Evolutionary conservation across 192 early-diverging fungal genomes (phyloP), one percentile per base, ranked within the genome.

Genomic region (Spizellomyces sp.): DNA sequence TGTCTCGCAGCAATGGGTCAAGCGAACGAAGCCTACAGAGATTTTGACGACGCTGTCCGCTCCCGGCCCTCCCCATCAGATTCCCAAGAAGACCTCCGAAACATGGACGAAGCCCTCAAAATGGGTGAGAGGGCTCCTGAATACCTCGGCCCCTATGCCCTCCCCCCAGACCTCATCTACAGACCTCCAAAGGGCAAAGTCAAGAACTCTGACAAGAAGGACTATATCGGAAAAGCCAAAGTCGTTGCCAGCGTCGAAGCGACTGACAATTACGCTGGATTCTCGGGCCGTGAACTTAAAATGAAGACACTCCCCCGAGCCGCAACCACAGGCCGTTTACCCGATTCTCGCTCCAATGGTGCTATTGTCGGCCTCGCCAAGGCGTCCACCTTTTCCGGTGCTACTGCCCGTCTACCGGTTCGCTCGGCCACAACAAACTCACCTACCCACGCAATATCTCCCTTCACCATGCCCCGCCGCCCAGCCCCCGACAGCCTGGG

Each of bases 161-260:
- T 98, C 41, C 92, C 95, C 43, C 83, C 85, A 58, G 86, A 88
- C 36, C 81, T 90, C 9, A 79, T 96, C 19, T 99, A 92, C 82
- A 79, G 91, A 58, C 97, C 97, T 44, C 86, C 89, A 21, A 89
- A 89, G 54, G 87, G 86, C 64, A 94, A 92, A 75, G 83, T 99
- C 59, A 93, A 94, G 80, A 94, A 93, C 75, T 81, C 87, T 6
- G 84, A 88, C 59, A 90, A 90, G 77, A 88, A 90, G 57, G 89
- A 92, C 62, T 93, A 91, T 67, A 69, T 93, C 58, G 93, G 91
- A 17, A 89, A 84, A 45, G 83, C 90, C 64, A 93, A 91, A 74
- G 92, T 98, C 64, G 90, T 97, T 75, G 93, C 95, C 12, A 90
- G 86, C 0, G 86, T 84, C 6, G 87, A 92, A 52, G 78, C 78